Conservation (phyloP, 192 early-diverging fungal species). For the Geranomyces michiganensis region DNA sequence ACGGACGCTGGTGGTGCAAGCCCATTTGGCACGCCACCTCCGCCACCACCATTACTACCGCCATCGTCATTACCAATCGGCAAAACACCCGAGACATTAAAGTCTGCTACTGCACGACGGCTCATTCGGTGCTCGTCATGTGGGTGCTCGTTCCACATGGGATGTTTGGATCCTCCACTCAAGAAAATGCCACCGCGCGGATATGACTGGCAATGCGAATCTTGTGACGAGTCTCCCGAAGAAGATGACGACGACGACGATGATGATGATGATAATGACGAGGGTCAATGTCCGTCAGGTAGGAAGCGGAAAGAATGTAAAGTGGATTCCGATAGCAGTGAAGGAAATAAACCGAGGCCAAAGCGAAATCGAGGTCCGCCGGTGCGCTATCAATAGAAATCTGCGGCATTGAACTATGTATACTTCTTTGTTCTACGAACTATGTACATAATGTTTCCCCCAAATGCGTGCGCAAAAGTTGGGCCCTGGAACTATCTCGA, state of each 20-base stretch:
- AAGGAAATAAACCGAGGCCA: too few relatives aligned
- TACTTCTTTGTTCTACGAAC: too few relatives aligned
- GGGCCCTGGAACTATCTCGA: too few relatives aligned
- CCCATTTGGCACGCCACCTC: too few relatives aligned
- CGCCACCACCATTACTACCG: background rate
- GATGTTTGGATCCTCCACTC: constrained; percentile 32
- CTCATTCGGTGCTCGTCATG: constrained; percentile 23
- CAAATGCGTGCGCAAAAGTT: too few relatives aligned
- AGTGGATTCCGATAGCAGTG: background rate
- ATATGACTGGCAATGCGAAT: constrained; percentile 25
- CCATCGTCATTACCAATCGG: background rate
- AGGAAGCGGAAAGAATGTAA: background rate
- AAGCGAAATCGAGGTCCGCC: too few relatives aligned
- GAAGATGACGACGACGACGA: background rate
- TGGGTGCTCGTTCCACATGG: constrained; percentile 20
- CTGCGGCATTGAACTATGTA: too few relatives aligned
- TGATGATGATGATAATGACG: background rate
- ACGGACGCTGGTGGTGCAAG: background rate
- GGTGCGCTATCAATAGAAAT: too few relatives aligned
- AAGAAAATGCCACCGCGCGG: constrained; percentile 17
- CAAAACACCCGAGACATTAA: background rate
- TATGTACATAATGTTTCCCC: too few relatives aligned
- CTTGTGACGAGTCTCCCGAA: background rate
- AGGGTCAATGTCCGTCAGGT: background rate
- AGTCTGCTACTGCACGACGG: constrained; percentile 3